Percentiles rank a stretch among this genome's conserved stretches.
phyloP scores from a whole-genome alignment of 768 basidiomycete species.

The Paxillus rubicundulus region DNA sequence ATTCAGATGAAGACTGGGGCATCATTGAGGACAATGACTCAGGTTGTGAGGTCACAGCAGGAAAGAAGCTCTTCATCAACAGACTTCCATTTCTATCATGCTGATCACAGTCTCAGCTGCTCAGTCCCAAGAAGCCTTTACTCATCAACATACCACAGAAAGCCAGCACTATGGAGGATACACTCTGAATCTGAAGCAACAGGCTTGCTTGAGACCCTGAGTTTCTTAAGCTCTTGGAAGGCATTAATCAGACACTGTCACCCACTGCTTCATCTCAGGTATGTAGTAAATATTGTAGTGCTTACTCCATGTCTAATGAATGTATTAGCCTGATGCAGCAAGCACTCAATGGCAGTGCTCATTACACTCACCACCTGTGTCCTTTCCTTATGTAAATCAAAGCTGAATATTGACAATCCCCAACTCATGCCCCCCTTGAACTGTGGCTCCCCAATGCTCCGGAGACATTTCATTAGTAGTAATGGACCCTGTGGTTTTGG shows the following conservation, averaged over 20 bases:
- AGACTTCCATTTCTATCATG: constrained; percentile 22
- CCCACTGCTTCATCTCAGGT: constrained; percentile 35
- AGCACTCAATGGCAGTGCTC: constrained; percentile 11
- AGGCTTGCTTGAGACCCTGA: constrained; percentile 69
- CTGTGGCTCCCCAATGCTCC: constrained; percentile 49
- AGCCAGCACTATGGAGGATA: constrained; percentile 56
- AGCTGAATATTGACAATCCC: constrained; percentile 39
- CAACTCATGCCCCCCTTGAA: constrained; percentile 45
- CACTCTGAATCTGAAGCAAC: constrained; percentile 55
- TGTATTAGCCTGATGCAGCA: constrained; percentile 15
- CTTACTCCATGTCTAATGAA: neutral
- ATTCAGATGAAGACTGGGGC: constrained; percentile 45
- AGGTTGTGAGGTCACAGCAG: constrained; percentile 41
- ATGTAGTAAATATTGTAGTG: neutral
- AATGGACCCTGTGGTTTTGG: constrained; percentile 28
- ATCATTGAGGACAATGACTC: constrained; percentile 46
- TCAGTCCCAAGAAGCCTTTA: constrained; percentile 29
- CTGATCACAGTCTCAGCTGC: constrained; percentile 25
- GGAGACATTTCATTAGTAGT: constrained; percentile 49
- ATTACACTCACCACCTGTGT: constrained; percentile 16
- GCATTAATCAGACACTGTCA: constrained; percentile 44
- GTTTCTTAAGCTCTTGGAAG: constrained; percentile 62
- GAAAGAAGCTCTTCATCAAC: constrained; percentile 35
- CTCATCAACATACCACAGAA: constrained; percentile 33
- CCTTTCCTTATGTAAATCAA: constrained; percentile 40